These are phyloP conservation scores for Pelargonium citronellum DNA, from an alignment of 441 rosid species.

Conservation along the genomic window DNA sequence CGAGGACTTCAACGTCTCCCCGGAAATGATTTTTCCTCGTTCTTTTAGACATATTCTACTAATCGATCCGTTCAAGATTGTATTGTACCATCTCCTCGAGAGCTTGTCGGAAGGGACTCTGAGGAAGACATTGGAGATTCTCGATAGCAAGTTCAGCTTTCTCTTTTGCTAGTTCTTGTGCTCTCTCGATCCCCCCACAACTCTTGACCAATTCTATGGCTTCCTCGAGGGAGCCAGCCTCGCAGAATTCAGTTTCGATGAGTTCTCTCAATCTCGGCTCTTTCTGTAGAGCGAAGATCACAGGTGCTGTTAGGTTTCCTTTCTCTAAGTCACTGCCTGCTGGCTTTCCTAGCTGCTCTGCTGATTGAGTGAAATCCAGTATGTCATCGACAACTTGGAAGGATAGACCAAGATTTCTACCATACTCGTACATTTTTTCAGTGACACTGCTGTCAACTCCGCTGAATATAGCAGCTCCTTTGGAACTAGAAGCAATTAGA, in stretches of 20 bases:
- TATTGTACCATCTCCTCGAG: slow-evolving; percentile 74
- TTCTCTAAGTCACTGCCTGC: slow-evolving; percentile 72
- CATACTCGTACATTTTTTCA: slow-evolving; percentile 66
- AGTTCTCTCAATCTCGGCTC: slow-evolving; percentile 73
- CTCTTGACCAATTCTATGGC: slow-evolving; percentile 57
- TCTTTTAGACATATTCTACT: slow-evolving; percentile 12
- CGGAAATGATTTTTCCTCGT: neutral
- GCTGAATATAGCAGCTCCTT: slow-evolving; percentile 87
- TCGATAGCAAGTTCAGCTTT: slow-evolving; percentile 65
- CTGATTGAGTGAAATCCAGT: slow-evolving; percentile 81
- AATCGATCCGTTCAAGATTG: slow-evolving; percentile 81
- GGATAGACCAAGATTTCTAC: slow-evolving; percentile 80
- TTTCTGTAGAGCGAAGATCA: slow-evolving; percentile 67
- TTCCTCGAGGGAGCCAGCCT: slow-evolving; percentile 67
- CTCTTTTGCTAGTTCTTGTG: slow-evolving; percentile 67
- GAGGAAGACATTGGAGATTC: slow-evolving; percentile 65
- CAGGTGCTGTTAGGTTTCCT: slow-evolving; percentile 88
- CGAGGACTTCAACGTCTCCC: neutral
- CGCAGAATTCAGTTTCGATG: slow-evolving; percentile 82
- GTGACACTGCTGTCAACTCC: slow-evolving; percentile 41
- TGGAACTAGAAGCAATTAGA: slow-evolving; percentile 78
- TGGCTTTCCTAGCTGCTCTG: slow-evolving; percentile 90
- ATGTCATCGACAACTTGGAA: slow-evolving; percentile 89
- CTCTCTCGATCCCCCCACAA: slow-evolving; percentile 60
- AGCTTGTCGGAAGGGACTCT: slow-evolving; percentile 43